phyloP scores from a whole-genome alignment of 140 eudicot genomes.

The Oenanthe javanica region DNA sequence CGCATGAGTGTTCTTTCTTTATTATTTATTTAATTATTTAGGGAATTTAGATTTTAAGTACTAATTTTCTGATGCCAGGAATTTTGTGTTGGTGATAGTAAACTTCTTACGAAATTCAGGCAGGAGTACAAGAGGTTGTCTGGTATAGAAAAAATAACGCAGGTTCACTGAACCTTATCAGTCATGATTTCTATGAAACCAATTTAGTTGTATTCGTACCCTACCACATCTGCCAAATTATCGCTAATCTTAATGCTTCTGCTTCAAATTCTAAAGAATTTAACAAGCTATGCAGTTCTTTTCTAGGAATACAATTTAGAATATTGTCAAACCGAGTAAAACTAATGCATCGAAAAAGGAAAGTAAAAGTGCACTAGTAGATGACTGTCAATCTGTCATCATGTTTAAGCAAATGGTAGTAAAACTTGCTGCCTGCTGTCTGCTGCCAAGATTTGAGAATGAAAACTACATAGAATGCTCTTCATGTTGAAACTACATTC shows the following conservation, averaged over 20 bases:
- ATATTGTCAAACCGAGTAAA: too few species aligned
- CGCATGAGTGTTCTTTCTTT: too few species aligned
- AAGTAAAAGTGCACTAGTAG: background rate
- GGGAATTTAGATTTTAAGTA: too few species aligned
- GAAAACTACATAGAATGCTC: background rate
- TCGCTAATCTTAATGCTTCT: background rate
- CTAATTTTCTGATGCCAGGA: background rate
- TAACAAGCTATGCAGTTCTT: too few species aligned
- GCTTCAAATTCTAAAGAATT: background rate
- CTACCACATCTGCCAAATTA: too few species aligned
- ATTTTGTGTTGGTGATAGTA: too few species aligned
- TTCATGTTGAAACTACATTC: background rate
- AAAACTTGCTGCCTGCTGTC: background rate
- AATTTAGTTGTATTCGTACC: too few species aligned
- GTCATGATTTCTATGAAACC: background rate
- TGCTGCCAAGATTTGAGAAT: background rate
- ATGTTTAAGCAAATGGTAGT: background rate
- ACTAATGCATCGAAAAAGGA: too few species aligned
- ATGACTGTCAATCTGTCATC: background rate
- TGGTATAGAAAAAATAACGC: too few species aligned
- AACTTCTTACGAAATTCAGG: background rate
- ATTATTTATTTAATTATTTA: too few species aligned
- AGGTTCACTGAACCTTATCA: background rate
- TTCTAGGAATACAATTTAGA: too few species aligned
- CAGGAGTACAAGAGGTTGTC: too few species aligned